Evolutionary conservation across 495 filamentous ascomycete species (phyloP).

Genomic region (Neurospora sp.): DNA sequence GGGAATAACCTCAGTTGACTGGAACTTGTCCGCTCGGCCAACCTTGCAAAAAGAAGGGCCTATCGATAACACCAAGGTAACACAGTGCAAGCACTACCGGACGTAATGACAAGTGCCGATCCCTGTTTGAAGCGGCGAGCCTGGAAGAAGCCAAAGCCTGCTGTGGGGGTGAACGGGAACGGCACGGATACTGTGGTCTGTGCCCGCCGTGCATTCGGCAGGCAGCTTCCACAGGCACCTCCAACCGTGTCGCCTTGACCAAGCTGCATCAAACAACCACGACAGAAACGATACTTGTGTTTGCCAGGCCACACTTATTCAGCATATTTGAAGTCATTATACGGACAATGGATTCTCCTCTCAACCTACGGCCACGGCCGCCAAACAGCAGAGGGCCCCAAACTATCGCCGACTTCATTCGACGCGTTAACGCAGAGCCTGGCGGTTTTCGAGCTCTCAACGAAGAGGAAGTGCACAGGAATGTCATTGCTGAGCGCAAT

Average conservation of each 20-base stretch:
- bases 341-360: constrained; percentile 36
- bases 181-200: background rate
- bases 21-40: background rate
- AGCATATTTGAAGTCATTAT: background rate
- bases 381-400: constrained; percentile 45
- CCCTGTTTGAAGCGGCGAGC: background rate
- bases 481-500: constrained; percentile 43
- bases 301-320: background rate
- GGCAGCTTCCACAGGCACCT: background rate
- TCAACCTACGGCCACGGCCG: constrained; percentile 56
- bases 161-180: background rate
- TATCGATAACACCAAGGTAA: background rate
- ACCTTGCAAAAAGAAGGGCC: background rate
- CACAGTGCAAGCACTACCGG: background rate
- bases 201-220: background rate
- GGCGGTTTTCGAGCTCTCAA: constrained; percentile 64
- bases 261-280: background rate
- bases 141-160: background rate
- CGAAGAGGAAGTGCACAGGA: constrained; percentile 48
- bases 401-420: constrained; percentile 57
- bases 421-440: constrained; percentile 61
- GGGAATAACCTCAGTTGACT: background rate
- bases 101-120: background rate
- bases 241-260: background rate
- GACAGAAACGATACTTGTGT: background rate